A percentile compares a stretch with the other conserved stretches of the same genome.
Conservation (phyloP, 108 stramenopile genomes). For the Schizochytrium sp. region DNA sequence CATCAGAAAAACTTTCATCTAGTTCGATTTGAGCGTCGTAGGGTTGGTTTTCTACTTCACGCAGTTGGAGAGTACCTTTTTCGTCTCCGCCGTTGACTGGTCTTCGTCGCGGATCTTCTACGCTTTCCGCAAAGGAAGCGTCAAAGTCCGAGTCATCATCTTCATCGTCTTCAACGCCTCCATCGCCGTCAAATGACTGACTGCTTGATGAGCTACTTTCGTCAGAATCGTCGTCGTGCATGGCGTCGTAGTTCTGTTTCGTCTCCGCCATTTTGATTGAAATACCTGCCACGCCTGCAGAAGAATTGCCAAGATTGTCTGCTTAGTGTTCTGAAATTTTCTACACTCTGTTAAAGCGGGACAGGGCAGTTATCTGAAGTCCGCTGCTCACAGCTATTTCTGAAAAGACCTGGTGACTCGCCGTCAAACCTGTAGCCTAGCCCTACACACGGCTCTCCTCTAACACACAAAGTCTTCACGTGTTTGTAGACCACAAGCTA, state of each 20-base stretch:
- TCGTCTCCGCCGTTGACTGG: background rate
- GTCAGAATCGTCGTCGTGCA: constrained; percentile 26
- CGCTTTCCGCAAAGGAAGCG: constrained; percentile 26
- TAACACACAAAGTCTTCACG: too few relatives aligned
- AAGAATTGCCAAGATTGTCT: too few relatives aligned
- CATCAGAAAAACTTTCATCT: constrained; percentile 57
- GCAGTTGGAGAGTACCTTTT: background rate
- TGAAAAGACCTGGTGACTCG: too few relatives aligned
- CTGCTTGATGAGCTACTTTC: constrained; percentile 20
- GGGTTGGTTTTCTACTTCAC: constrained; percentile 53
- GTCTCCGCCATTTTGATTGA: background rate
- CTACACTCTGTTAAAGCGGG: too few relatives aligned
- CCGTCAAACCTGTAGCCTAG: too few relatives aligned
- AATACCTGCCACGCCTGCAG: background rate
- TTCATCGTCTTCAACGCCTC: background rate
- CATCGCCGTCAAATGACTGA: background rate
- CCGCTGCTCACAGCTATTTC: too few relatives aligned
- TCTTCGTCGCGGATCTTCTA: constrained; percentile 57
- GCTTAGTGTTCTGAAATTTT: too few relatives aligned
- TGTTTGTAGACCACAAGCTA: too few relatives aligned
- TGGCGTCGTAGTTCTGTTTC: background rate
- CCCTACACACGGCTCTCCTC: too few relatives aligned
- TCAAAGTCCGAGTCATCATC: constrained; percentile 53
- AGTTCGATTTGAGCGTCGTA: constrained; percentile 56
- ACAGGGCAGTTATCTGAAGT: too few relatives aligned